Evolutionary conservation across 2,329 filamentous ascomycete genomes (phyloP).

Genomic region (Calonectria pseudoturangicola): DNA sequence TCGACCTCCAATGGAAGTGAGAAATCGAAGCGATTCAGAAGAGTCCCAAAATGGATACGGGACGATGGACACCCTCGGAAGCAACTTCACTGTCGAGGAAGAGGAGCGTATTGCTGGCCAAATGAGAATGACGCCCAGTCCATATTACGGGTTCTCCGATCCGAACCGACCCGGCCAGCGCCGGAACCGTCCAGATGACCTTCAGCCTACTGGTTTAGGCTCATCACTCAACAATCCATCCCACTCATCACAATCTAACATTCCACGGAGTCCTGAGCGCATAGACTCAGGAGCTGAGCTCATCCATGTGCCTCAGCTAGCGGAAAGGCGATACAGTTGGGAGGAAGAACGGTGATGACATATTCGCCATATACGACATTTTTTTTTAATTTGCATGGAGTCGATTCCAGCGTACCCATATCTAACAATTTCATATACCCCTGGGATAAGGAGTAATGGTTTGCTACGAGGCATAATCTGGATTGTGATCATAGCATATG

Average conservation of each 20-base stretch:
- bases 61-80: conserved; percentile 69
- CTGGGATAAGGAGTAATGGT: conserved; percentile 25
- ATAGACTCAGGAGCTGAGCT: conserved; percentile 67
- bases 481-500: conserved; percentile 21
- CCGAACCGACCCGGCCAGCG: conserved; percentile 13
- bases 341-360: conserved; percentile 60
- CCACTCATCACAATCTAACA: conserved; percentile 30
- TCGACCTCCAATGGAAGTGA: conserved; percentile 14
- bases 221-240: neutral
- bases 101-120: conserved; percentile 58
- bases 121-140: conserved; percentile 42
- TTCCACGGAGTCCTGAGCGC: conserved; percentile 61
- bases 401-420: neutral
- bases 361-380: conserved; percentile 17
- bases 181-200: conserved; percentile 27
- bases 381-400: conserved; percentile 24
- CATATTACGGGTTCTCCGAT: conserved; percentile 12
- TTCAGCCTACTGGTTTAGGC: conserved; percentile 29
- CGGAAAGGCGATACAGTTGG: conserved; percentile 71
- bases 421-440: conserved; percentile 34
- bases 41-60: conserved; percentile 30
- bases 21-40: conserved; percentile 29
- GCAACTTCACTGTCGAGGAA: conserved; percentile 75
- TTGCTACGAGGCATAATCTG: conserved; percentile 9
- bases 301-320: conserved; percentile 71